Percentiles rank a stretch among this genome's conserved stretches.
These are phyloP conservation scores for Morella rubra DNA, from an alignment of 306 rosid species.

Conservation along the genomic window DNA sequence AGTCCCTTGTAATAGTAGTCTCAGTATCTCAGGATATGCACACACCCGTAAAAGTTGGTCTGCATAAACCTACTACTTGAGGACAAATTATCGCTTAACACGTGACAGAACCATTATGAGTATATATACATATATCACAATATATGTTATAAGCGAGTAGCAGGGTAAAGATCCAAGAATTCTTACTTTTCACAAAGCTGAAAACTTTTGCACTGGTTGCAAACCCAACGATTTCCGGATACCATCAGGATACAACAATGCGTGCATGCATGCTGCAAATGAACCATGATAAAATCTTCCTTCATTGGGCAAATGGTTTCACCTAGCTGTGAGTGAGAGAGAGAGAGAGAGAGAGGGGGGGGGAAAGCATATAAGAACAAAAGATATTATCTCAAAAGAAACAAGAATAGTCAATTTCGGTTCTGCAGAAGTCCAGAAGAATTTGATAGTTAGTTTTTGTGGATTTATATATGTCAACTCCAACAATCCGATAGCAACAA, in stretches of 20 bases:
- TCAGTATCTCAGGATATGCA: background rate
- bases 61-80: background rate
- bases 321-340: slow-evolving; percentile 36
- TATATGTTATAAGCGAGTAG: background rate
- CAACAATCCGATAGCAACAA: background rate
- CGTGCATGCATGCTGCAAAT: slow-evolving; percentile 52
- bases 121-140: background rate
- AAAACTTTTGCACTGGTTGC: slow-evolving; percentile 50
- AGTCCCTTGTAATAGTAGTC: background rate
- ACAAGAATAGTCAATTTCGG: background rate
- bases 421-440: background rate
- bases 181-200: slow-evolving; percentile 66
- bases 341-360: too few relatives aligned
- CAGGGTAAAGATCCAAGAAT: background rate
- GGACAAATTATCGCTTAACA: background rate
- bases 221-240: slow-evolving; percentile 58
- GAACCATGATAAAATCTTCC: slow-evolving; percentile 60
- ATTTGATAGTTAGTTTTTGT: background rate
- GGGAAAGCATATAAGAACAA: slow-evolving; percentile 17
- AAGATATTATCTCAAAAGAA: too few relatives aligned
- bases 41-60: background rate
- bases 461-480: background rate
- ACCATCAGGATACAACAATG: slow-evolving; percentile 48
- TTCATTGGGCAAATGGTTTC: slow-evolving; percentile 38
- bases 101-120: background rate